Base-by-base conservation (phyloP, 306 rosid species). In the Vicia faba region DNA sequence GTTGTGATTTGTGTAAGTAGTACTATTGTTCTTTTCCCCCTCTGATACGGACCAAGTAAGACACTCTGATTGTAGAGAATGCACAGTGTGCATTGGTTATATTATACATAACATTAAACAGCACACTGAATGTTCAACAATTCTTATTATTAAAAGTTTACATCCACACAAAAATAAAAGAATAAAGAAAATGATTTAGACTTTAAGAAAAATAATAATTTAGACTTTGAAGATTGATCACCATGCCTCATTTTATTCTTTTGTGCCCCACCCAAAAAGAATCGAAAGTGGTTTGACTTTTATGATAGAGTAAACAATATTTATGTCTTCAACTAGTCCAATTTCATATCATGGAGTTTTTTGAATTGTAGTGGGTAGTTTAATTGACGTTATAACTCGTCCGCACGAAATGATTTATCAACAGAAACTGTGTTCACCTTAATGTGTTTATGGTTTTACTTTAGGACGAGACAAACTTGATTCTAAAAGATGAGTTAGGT, bases 201-300 rank as follows among this genome's bases (percentile, higher is more conserved):
- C 36, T 54, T 54, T 54, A 33, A 33, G 38, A 33, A 33, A 33
- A 33, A 33, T 5, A 33, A 46, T 49, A 51, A 51, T 51, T 20
- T 25, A 12, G 16, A 25, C 36, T 54, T 54, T 54, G 60, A 11
- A 50, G 60, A 54, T 54, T 53, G 59, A 23, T 23, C 58, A 53
- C 36, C 13, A 25, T 23, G 36, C 18, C 61, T 56, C 11, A 19
- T 10, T 56, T 28, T 46, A 6, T 29, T 45, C 12, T 33, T 18
- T 6, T 49, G 14, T 33, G 3, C 38, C 71, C 61, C 49, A 41
- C 38, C 36, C 1, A 7, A 19, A 64, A 44, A n/a, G 29, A 44
- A 31, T 16, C 12, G 29, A 50, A 10, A 11, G 23, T n/a, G 38
- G 25, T 28, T 5, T 41, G 71, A 53, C 75, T 25, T 20, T 25